Evolutionary conservation across 345 rosid species (phyloP), one percentile per base, ranked within the genome.

Genomic region (Excoecaria cochinchinensis): DNA sequence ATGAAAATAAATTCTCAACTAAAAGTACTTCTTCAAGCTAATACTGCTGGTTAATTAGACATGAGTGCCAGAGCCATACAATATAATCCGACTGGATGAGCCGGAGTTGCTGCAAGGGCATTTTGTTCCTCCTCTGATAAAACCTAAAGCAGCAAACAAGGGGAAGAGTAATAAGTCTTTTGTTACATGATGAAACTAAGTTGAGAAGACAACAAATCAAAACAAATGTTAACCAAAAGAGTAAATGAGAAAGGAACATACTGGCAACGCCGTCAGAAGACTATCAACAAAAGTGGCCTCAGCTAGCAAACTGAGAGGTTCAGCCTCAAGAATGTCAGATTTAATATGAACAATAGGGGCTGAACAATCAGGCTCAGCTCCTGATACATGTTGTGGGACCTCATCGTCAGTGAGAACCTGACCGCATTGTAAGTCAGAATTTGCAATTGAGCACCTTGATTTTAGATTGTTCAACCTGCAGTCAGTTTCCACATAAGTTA

Each of bases 81-180:
- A 82, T 88, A 89, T 78, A 95, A 78, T 73, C 93, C 97, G 72
- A 84, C 90, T 1, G 95, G 91, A 82, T 92, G 99, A 59, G 99
- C 97, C 12, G 99, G 97, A 17, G 94, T 92, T 56, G 97, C 94
- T 59, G 99, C 99, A 62, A 92, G 95, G 50, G 82, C 90, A 77
- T 82, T 87, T 79, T 95, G 99, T 89, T 95, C 94, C 76, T 91
- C 93, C 88, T 87, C 88, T 6, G 98, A 85, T 80, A 95, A 84
- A 66, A 91, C 97, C 99, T 95, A 75, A 67, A 62, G 59, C 31
- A 67, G 56, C 67, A 69, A 70, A 67, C 25, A 83, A 65, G 31
- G 9, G 62, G 60, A 31, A 56, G 67, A 48, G 62, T 46, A 17
- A 5, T 40, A 72, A n/a, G 1, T 24, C 4, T 1, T 19, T 56